Percentiles rank a stretch among this genome's conserved stretches.
These are phyloP conservation scores for Thalassiosira ordinaria DNA, from an alignment of 352 stramenopile species.

Conservation along the genomic window DNA sequence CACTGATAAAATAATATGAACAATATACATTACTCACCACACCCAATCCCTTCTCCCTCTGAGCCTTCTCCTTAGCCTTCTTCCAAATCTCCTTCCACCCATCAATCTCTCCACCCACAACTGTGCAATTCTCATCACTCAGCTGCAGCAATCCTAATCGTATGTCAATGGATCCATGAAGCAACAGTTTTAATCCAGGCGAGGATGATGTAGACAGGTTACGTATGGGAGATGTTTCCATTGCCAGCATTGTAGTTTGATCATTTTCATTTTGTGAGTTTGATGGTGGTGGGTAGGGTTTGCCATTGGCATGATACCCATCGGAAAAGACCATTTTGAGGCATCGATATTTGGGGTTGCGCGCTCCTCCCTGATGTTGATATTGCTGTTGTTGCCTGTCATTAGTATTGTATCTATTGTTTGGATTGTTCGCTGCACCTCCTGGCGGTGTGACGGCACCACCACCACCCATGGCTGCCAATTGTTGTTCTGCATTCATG, in stretches of 20 bases:
- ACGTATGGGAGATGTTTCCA: slow-evolving; percentile 63
- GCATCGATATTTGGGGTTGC: slow-evolving; percentile 37
- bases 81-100: slow-evolving; percentile 60
- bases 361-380: slow-evolving; percentile 17
- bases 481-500: slow-evolving; percentile 53
- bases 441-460: slow-evolving; percentile 4
- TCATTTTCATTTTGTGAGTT: slow-evolving; percentile 37
- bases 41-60: slow-evolving; percentile 59
- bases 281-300: not conserved
- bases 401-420: slow-evolving; percentile 35
- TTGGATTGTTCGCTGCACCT: not conserved
- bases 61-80: slow-evolving; percentile 57
- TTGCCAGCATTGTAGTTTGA: slow-evolving; percentile 43
- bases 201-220: slow-evolving; percentile 39
- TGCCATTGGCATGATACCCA: slow-evolving; percentile 40
- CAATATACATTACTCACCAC: slow-evolving; percentile 39
- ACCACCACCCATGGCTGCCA: slow-evolving; percentile 42
- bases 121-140: slow-evolving; percentile 58
- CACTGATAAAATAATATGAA: too few species aligned
- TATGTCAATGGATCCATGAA: slow-evolving; percentile 61
- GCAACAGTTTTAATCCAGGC: slow-evolving; percentile 72
- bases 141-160: slow-evolving; percentile 66
- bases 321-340: slow-evolving; percentile 52
- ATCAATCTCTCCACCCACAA: slow-evolving; percentile 65
- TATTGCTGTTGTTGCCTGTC: slow-evolving; percentile 5